Conservation (phyloP, 441 rosid species). For the Gossypium lobatum region DNA sequence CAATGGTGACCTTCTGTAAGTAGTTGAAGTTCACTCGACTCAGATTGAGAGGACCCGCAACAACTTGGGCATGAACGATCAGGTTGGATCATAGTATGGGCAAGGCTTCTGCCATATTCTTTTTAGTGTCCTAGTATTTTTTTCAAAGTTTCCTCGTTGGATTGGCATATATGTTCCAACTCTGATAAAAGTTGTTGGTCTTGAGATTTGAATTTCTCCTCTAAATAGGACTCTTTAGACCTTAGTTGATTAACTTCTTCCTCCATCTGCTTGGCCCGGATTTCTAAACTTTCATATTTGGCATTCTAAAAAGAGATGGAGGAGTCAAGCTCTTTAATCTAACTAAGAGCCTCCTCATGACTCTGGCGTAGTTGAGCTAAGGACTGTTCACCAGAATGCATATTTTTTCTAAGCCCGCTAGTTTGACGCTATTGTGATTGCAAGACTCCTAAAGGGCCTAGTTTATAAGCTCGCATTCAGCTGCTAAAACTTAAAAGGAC, state of each 20-base stretch:
- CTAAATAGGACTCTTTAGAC: not conserved
- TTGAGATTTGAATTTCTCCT: too few species aligned
- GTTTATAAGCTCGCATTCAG: not conserved
- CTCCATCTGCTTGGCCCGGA: not conserved
- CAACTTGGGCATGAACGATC: too few species aligned
- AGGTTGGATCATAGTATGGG: too few species aligned
- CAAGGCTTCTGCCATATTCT: too few species aligned
- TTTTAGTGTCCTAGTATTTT: too few species aligned
- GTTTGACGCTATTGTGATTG: not conserved
- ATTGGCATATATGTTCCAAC: too few species aligned
- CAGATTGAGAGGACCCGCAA: too few species aligned
- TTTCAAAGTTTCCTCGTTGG: too few species aligned
- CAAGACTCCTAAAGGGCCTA: not conserved
- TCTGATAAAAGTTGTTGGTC: too few species aligned
- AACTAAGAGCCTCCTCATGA: not conserved
- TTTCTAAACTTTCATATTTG: too few species aligned
- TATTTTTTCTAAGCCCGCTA: not conserved
- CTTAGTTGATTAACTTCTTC: not conserved
- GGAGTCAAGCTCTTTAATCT: not conserved
- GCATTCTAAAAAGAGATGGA: not conserved
- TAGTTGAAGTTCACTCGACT: too few species aligned
- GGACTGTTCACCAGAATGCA: not conserved
- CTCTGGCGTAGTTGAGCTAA: not conserved
- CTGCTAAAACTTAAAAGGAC: not conserved
- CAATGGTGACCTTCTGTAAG: too few species aligned